phyloP scores from a whole-genome alignment of 1,284 basidiomycete species.

The Neolentinus lepideus region DNA sequence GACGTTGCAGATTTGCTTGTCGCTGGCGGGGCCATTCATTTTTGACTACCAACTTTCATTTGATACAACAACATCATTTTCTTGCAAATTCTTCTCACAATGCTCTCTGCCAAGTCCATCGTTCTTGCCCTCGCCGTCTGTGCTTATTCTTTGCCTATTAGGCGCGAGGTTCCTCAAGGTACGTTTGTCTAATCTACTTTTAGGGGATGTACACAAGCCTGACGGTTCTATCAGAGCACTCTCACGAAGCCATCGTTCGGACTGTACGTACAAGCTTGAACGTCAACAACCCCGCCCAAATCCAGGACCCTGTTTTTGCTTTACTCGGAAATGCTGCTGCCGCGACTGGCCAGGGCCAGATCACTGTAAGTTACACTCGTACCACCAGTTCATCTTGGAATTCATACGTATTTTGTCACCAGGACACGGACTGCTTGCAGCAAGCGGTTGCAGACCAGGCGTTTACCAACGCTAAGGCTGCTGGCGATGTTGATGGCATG shows the following conservation, averaged over 20 bases:
- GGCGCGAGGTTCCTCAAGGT: conserved; percentile 66
- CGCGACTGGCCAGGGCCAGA: conserved; percentile 40
- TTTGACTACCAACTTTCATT: conserved; percentile 14
- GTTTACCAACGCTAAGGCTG: conserved; percentile 66
- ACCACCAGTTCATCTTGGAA: neutral
- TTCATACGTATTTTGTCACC: conserved; percentile 1
- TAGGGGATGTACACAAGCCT: neutral
- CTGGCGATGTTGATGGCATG: conserved; percentile 47
- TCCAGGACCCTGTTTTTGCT: conserved; percentile 57
- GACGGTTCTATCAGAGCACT: conserved; percentile 43
- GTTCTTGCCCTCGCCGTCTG: conserved; percentile 29
- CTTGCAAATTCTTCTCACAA: conserved; percentile 21
- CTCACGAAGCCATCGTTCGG: conserved; percentile 50
- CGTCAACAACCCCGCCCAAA: conserved; percentile 53
- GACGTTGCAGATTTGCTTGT: conserved; percentile 11
- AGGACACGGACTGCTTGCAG: conserved; percentile 61
- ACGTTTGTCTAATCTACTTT: conserved; percentile 3
- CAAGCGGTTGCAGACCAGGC: conserved; percentile 60
- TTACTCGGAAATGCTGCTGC: conserved; percentile 62
- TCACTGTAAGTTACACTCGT: conserved; percentile 30
- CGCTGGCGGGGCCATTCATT: conserved; percentile 18
- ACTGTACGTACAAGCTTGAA: conserved; percentile 38
- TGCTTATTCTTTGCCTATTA: conserved; percentile 35
- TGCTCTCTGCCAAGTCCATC: conserved; percentile 36
- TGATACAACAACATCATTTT: conserved; percentile 9